Percentiles rank a stretch among this genome's conserved stretches.
Evolutionary conservation across 2,329 filamentous ascomycete species (phyloP).

Genomic region (Dactylellina sp.): DNA sequence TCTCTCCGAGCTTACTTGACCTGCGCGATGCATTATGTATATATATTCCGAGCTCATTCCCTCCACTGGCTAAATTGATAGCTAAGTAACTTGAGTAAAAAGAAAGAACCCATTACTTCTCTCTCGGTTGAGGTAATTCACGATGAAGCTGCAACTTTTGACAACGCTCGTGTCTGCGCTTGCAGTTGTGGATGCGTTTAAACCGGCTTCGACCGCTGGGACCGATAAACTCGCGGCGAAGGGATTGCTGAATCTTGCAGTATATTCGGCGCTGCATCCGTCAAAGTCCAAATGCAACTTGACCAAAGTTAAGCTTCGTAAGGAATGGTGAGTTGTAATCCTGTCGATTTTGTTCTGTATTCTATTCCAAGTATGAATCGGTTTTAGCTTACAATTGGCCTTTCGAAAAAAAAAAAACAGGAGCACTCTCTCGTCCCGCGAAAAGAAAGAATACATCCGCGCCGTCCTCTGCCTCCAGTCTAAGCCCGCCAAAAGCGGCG

Average conservation of each 20-base stretch:
- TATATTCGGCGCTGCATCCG: slow-evolving; percentile 29
- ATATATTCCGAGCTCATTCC: slow-evolving; percentile 8
- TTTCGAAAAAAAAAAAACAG: slow-evolving; percentile 27
- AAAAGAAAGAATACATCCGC: slow-evolving; percentile 61
- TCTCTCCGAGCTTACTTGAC: not conserved
- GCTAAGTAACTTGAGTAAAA: too few species aligned
- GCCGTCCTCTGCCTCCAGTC: slow-evolving; percentile 61
- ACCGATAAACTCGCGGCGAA: slow-evolving; percentile 47
- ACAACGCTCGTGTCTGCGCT: slow-evolving; percentile 24
- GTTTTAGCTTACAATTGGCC: not conserved
- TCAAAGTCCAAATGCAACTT: slow-evolving; percentile 38
- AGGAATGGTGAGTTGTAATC: slow-evolving; percentile 27
- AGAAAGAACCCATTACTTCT: too few species aligned
- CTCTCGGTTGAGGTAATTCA: too few species aligned
- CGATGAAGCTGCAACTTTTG: slow-evolving; percentile 39
- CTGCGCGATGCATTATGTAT: slow-evolving; percentile 10
- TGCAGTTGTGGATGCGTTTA: slow-evolving; percentile 27
- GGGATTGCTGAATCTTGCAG: slow-evolving; percentile 36
- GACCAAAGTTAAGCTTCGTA: slow-evolving; percentile 33
- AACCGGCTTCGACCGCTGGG: slow-evolving; percentile 30
- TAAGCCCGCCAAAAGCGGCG: slow-evolving; percentile 59
- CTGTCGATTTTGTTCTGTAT: not conserved
- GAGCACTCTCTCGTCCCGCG: slow-evolving; percentile 58
- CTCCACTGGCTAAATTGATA: not conserved
- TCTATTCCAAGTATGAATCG: not conserved